Evolutionary conservation across 2,329 filamentous ascomycete genomes (phyloP), one percentile per base, ranked within the genome.

Genomic region (Leptosphaerulina australis): DNA sequence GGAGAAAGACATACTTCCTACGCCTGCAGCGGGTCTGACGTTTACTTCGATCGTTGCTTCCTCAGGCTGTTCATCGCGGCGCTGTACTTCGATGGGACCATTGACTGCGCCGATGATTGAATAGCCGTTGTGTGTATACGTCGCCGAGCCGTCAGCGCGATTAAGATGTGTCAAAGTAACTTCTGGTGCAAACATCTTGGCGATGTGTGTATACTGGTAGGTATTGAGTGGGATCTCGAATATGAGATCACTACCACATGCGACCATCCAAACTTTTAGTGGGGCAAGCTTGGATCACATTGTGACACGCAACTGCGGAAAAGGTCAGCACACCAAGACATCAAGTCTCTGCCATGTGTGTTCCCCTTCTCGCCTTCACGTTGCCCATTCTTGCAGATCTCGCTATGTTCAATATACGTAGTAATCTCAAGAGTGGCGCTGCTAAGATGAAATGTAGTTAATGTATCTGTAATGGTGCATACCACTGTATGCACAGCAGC

Each of bases 11-110:
- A 69, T 72, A 86, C 91, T 88, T 78, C 89, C 91, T 35, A 94
- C 86, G 12, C 92, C 92, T 57, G 88, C 86, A 26, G 88, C 87
- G 38, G 93, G 93, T 71, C 94, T 85, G 58, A 99, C 84, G 69
- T 93, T 86, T 50, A 99, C 90, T 74, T 97, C 94, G 59, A 99
- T 80, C 39, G 88, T 84, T 21, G 93, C 91, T 77, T 97, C 91
- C 73, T 96, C 92, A 6, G 94, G 88, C 60, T 94, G 84, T 72
- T 97, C 91, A 69, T 99, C 93, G 64, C 90, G 85, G 65, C 92
- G 84, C 62, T 86, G 85, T 12, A 93, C 90, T 77, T 99, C 94
- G 60, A 97, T 84, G 12, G 94, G 94, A 0, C 93, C 94, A 74
- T 96, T 97, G 60, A 96, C 91, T 11, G 90, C 87, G 47, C 88